These are phyloP conservation scores for Neoascochyta sp. DNA, from an alignment of 2,329 filamentous ascomycete genomes.

Conservation along the genomic window DNA sequence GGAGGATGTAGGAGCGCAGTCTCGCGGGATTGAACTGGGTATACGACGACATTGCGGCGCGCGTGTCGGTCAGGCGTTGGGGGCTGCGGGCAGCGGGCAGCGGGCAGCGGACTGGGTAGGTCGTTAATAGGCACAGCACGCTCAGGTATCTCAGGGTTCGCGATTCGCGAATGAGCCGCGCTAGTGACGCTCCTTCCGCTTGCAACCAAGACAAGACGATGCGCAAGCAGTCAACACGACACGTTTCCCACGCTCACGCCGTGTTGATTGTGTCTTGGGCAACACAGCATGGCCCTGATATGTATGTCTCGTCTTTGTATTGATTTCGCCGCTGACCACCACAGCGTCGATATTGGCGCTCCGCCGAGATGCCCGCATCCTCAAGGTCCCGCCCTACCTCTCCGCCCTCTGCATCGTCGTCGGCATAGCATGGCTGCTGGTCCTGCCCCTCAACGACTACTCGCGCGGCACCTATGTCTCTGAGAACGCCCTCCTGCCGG, in stretches of 20 bases:
- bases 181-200: constrained; percentile 11
- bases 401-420: constrained; percentile 80
- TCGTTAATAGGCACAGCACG: too few species aligned
- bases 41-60: constrained; percentile 42
- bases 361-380: constrained; percentile 74
- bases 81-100: constrained; percentile 8
- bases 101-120: too few species aligned
- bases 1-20: constrained; percentile 74
- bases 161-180: constrained; percentile 10
- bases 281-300: constrained; percentile 36
- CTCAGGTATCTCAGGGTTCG: too few species aligned
- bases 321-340: constrained; percentile 11
- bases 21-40: constrained; percentile 66
- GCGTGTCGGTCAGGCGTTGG: constrained; percentile 7
- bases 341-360: constrained; percentile 60
- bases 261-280: constrained; percentile 4
- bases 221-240: constrained; percentile 12
- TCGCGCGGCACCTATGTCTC: constrained; percentile 93
- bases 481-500: constrained; percentile 91
- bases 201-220: constrained; percentile 16
- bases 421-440: constrained; percentile 82
- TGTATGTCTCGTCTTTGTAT: constrained; percentile 18
- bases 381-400: constrained; percentile 81
- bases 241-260: constrained; percentile 5
- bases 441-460: constrained; percentile 86